Base-by-base conservation (phyloP, 805 yeast genomes). In the Yarrowia yakushimensis region DNA sequence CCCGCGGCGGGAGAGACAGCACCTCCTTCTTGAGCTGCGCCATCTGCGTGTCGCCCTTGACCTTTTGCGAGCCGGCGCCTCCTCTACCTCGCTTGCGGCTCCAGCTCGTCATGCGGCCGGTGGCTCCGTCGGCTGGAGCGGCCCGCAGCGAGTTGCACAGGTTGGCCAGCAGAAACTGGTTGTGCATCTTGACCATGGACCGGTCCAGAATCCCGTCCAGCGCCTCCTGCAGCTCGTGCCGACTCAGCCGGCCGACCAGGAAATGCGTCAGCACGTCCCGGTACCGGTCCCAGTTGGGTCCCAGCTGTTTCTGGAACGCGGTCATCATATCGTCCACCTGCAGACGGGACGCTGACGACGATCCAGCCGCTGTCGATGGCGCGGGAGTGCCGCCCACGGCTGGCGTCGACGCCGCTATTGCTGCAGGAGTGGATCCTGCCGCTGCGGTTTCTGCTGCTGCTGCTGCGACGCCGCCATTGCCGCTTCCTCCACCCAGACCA, bases 21-120 rank as follows among this genome's bases (percentile, higher is more conserved):
- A 93, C 87, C 72, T 90, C 93, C 70, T 85, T 87, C 70, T 92
- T 90, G 70, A 94, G 79, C 66, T 84, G 82, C 69, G 89, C 96
- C 71, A 88, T 84, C 73, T 90, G 96, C 9, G 88, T 77, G 63
- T 77, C 79, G 72, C 66, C 75, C 46, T 66, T 68, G 37, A 69
- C 69, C 34, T 61, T 66, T 10, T 52, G 59, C 20, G 67, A 61
- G 1, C 68, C 61, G 1, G 89, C 80, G 63, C 79, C 81, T 63
- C 83, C 83, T 60, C 80, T 72, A 67, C 80, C 69, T 73, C 83
- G 68, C 67, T 81, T 79, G 69, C 80, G 84, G 65, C 78, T 79
- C 80, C 80, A 77, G 41, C 73, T 80, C 41, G 67, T 79, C 31
- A 73, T 67, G n/a, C 62, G 65, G 36, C 68, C 75, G 6, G 59